Evolutionary conservation across 2,329 filamentous ascomycete genomes (phyloP).

Genomic region (Beauveria caledonica): DNA sequence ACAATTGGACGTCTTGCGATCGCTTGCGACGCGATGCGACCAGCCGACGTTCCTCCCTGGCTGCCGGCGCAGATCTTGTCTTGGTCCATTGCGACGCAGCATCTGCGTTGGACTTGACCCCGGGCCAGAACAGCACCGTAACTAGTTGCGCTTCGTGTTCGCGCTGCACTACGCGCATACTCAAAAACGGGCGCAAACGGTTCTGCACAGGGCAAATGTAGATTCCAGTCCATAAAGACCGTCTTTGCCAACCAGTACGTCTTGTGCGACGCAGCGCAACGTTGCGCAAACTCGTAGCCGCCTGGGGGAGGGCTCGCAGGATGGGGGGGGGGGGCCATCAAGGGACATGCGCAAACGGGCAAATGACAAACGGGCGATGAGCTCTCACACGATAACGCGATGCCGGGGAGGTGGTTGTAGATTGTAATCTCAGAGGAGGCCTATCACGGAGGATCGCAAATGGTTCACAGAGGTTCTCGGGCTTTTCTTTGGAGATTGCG

Average conservation of each 20-base stretch:
- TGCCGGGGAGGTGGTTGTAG: neutral
- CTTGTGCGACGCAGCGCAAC: neutral
- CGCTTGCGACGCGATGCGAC: slow-evolving; percentile 3
- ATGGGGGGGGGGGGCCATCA: neutral
- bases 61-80: neutral
- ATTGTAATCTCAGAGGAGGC: neutral
- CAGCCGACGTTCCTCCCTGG: neutral
- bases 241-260: neutral
- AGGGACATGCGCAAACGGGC: slow-evolving; percentile 1
- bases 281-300: slow-evolving; percentile 4
- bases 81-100: neutral
- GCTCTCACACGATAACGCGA: too few species aligned
- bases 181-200: neutral
- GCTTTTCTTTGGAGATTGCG: neutral
- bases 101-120: neutral
- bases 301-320: neutral
- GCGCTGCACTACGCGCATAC: neutral
- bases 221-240: neutral
- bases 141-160: neutral
- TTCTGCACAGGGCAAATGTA: neutral
- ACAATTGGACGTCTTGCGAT: neutral
- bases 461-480: slow-evolving; percentile 2
- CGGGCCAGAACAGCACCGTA: too few species aligned
- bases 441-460: neutral
- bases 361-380: neutral